A percentile compares a stretch with the other conserved stretches of the same genome.
Conservation (phyloP, 2,329 filamentous ascomycete genomes). For the Eutypella sp. region DNA sequence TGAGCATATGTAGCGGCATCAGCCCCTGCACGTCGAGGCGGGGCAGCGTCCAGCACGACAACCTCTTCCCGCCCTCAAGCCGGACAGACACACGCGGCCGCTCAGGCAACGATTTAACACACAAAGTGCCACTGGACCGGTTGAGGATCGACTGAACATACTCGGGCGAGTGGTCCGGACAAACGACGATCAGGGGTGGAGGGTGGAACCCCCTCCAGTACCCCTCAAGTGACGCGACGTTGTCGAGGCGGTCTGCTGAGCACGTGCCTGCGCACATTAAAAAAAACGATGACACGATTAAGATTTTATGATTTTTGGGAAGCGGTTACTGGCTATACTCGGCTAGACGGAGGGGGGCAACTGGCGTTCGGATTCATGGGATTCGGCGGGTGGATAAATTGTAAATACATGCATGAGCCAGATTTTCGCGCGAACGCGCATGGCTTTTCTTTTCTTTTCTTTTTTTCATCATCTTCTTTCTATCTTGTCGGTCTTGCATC, state of each 20-base stretch:
- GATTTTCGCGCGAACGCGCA: no score
- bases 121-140: constrained; percentile 8
- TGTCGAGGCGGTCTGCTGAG: not conserved
- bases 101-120: constrained; percentile 10
- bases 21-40: constrained; percentile 24
- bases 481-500: not conserved
- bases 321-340: not conserved
- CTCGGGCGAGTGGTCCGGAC: constrained; percentile 10
- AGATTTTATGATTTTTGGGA: no score
- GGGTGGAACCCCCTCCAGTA: no score
- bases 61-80: constrained; percentile 7
- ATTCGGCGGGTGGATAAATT: no score
- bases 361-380: not conserved
- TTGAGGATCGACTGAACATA: constrained; percentile 3
- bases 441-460: no score
- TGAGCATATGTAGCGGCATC: constrained; percentile 21
- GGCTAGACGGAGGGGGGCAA: not conserved
- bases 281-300: not conserved
- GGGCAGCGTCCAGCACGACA: constrained; percentile 19
- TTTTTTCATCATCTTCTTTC: no score
- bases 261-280: not conserved
- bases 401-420: no score
- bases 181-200: constrained; percentile 3
- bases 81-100: constrained; percentile 10
- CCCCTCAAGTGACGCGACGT: no score